Evolutionary conservation across 176 grass and related monocot species (phyloP).

Genomic region (Dendrocalamus sinicus): DNA sequence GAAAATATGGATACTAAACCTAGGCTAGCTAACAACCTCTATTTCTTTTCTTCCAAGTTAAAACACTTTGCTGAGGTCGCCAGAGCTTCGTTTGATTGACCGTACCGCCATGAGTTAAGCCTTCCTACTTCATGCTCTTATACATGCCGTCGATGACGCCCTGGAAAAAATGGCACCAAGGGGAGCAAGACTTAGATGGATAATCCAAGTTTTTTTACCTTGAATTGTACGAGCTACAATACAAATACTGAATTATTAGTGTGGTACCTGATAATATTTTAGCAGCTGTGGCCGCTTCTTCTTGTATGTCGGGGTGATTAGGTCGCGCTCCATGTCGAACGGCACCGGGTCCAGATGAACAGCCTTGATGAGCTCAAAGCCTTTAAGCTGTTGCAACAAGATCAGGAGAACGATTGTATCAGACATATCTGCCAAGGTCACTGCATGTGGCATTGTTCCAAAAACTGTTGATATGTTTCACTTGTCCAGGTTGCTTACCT

Average conservation of each 20-base stretch:
- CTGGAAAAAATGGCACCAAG: constrained; percentile 46
- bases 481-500: constrained; percentile 42
- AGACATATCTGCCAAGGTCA: constrained; percentile 18
- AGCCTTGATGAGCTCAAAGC: constrained; percentile 87
- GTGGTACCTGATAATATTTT: constrained; percentile 82
- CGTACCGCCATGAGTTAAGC: neutral
- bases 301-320: constrained; percentile 94
- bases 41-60: neutral
- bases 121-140: constrained; percentile 64
- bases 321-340: constrained; percentile 89
- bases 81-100: constrained; percentile 4
- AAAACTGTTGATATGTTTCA: neutral
- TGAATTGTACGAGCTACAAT: neutral
- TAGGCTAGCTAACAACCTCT: neutral
- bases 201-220: neutral
- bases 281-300: constrained; percentile 91
- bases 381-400: constrained; percentile 74
- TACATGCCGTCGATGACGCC: constrained; percentile 70
- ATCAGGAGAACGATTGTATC: constrained; percentile 25
- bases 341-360: constrained; percentile 81
- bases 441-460: neutral
- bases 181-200: neutral
- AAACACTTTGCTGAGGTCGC: neutral
- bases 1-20: neutral
- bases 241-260: neutral